Evolutionary conservation across 148 eudicot species (phyloP), one percentile per base, ranked within the genome.

Genomic region (Tetragonia tetragonoides): DNA sequence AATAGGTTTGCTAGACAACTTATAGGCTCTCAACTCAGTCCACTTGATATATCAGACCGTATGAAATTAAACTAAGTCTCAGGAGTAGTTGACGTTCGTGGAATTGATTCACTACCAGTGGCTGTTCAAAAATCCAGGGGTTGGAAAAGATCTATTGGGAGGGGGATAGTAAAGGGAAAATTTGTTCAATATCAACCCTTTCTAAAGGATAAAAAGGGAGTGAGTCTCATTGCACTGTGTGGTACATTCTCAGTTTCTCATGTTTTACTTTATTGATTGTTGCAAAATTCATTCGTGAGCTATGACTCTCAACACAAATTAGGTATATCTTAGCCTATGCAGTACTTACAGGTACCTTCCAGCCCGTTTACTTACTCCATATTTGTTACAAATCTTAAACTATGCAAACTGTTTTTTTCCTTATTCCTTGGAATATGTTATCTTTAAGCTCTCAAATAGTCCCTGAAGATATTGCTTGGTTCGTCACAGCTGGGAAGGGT

Each of bases 241-340:
- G 73, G 10, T 39, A 24, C 34, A 28, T 28, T 28, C 34, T 28
- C 34, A 28, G 34, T 28, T 28, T 28, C 34, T 44, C 60, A 76
- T 73, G 38, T 56, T 41, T 80, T 53, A 18, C 72, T 59, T 77
- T 75, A 10, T 80, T 38, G 42, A 67, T 61, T 69, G 37, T 59
- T 90, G 89, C 90, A 95, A 98, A 93, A 93, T 85, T 93, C 99
- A 61, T 93, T 87, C 73, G 86, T 95, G 74, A 87, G 89, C 84
- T 93, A 91, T 78, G 95, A 89, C 57, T 85, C 90, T 67, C 34
- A 28, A 90, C 93, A 93, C 53, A 95, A 93, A 83, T 89, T 95
- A 81, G 98, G 98, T 78, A 93, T 95, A 75, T 86, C 91, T 56
- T 97, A 93, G 85, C 98, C 99, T 68, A 77, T 86, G 81, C 97